phyloP scores from a whole-genome alignment of 2,329 filamentous ascomycete genomes.

The Claviceps pusilla region DNA sequence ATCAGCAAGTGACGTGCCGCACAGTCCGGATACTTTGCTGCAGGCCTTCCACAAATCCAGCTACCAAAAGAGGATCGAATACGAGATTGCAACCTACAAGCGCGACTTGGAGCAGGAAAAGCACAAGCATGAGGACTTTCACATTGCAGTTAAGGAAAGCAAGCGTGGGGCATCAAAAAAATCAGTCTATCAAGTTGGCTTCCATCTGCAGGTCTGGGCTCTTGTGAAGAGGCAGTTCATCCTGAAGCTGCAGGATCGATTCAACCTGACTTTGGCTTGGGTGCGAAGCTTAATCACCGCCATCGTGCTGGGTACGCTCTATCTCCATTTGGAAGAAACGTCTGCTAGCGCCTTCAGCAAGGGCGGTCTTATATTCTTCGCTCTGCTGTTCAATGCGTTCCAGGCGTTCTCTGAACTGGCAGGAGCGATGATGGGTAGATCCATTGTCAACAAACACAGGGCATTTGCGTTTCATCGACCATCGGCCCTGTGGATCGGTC shows the following conservation, averaged over 20 bases:
- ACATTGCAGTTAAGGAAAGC: slow-evolving; percentile 57
- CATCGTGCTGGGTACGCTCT: slow-evolving; percentile 67
- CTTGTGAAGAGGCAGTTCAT: slow-evolving; percentile 72
- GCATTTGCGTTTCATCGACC: slow-evolving; percentile 73
- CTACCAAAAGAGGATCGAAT: slow-evolving; percentile 38
- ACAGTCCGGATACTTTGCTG: slow-evolving; percentile 49
- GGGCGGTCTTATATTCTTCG: slow-evolving; percentile 67
- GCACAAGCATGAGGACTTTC: slow-evolving; percentile 60
- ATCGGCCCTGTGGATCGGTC: slow-evolving; percentile 68
- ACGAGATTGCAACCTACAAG: slow-evolving; percentile 58
- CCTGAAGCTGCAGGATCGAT: slow-evolving; percentile 74
- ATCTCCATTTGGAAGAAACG: slow-evolving; percentile 50
- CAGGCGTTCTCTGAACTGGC: slow-evolving; percentile 68
- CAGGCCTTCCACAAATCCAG: slow-evolving; percentile 55
- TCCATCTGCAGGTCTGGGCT: slow-evolving; percentile 69
- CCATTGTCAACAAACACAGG: slow-evolving; percentile 71
- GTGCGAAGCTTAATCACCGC: slow-evolving; percentile 52
- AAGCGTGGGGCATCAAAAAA: slow-evolving; percentile 62
- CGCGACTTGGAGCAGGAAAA: slow-evolving; percentile 47
- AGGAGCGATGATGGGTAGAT: slow-evolving; percentile 58
- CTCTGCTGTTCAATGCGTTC: slow-evolving; percentile 76
- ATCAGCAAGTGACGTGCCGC: slow-evolving; percentile 51
- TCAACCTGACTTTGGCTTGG: slow-evolving; percentile 63
- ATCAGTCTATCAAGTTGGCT: slow-evolving; percentile 72
- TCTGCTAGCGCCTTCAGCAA: slow-evolving; percentile 63